Evolutionary conservation across 192 early-diverging fungal genomes (phyloP).

Genomic region (Mortierella hygrophila): DNA sequence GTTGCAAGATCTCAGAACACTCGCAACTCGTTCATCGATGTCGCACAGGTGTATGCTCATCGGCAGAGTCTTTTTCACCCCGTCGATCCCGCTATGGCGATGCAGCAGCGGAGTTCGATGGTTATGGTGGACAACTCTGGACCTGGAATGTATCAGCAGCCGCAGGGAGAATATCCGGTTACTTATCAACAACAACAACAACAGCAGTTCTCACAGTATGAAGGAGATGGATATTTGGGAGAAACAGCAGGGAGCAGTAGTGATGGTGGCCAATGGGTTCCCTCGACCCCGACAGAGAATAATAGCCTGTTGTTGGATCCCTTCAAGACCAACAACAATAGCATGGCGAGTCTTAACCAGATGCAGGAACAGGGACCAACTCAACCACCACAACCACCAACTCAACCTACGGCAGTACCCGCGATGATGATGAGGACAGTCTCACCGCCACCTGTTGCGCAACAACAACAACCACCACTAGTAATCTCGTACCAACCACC

Average conservation of each 20-base stretch:
- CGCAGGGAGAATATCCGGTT: no score
- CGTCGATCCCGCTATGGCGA: background rate
- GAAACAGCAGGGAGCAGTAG: background rate
- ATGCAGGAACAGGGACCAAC: background rate
- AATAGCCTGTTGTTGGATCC: slow-evolving; percentile 10
- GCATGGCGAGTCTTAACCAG: slow-evolving; percentile 9
- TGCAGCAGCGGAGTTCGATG: slow-evolving; percentile 2
- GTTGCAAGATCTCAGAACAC: background rate
- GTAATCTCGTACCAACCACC: slow-evolving; percentile 45
- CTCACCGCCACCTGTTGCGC: background rate
- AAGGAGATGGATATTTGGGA: background rate
- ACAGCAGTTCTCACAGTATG: background rate
- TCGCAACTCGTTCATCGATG: slow-evolving; percentile 28
- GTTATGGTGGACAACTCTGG: background rate
- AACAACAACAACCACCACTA: background rate
- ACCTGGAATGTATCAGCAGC: no score
- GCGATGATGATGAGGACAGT: no score
- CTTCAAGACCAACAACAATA: slow-evolving; percentile 39
- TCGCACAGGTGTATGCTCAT: slow-evolving; percentile 21
- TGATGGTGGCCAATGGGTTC: background rate
- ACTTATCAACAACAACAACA: no score
- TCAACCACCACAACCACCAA: background rate
- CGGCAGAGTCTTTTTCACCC: slow-evolving; percentile 17
- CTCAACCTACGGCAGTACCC: no score
- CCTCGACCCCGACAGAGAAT: background rate